These are phyloP conservation scores for Silene uniflora DNA, from an alignment of 148 eudicot species.

Conservation along the genomic window DNA sequence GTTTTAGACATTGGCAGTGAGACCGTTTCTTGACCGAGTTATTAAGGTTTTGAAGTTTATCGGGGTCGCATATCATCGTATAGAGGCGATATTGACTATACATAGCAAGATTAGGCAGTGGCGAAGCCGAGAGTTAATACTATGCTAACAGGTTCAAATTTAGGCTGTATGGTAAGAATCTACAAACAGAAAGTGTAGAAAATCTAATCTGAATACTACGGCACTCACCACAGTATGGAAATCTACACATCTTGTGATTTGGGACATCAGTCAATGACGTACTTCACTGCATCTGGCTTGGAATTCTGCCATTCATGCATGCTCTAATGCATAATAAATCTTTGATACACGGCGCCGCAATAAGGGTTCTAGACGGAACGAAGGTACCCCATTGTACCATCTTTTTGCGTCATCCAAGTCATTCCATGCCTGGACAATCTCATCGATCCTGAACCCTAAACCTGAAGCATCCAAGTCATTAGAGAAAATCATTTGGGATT, in stretches of 20 bases:
- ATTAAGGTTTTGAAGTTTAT: no score
- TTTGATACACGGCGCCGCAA: constrained; percentile 75
- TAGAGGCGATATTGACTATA: no score
- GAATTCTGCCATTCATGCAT: constrained; percentile 34
- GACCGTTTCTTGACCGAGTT: no score
- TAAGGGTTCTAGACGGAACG: constrained; percentile 78
- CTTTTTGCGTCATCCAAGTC: constrained; percentile 93
- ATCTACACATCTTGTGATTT: constrained; percentile 12
- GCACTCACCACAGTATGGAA: constrained; percentile 23
- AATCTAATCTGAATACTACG: not conserved
- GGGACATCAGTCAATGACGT: not conserved
- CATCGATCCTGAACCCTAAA: constrained; percentile 85
- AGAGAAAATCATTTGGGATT: not conserved
- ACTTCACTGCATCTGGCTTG: constrained; percentile 11
- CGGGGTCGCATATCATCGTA: no score
- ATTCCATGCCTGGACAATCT: constrained; percentile 97
- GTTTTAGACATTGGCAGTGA: no score
- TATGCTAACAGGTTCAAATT: not conserved
- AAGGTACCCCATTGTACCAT: constrained; percentile 62
- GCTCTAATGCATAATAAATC: constrained; percentile 71
- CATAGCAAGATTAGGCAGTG: no score
- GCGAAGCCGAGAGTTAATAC: not conserved
- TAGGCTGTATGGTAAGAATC: not conserved
- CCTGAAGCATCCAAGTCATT: constrained; percentile 40
- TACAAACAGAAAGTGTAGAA: not conserved